Conservation (phyloP, 257 asterid species). For the Euphrasia confusa region DNA sequence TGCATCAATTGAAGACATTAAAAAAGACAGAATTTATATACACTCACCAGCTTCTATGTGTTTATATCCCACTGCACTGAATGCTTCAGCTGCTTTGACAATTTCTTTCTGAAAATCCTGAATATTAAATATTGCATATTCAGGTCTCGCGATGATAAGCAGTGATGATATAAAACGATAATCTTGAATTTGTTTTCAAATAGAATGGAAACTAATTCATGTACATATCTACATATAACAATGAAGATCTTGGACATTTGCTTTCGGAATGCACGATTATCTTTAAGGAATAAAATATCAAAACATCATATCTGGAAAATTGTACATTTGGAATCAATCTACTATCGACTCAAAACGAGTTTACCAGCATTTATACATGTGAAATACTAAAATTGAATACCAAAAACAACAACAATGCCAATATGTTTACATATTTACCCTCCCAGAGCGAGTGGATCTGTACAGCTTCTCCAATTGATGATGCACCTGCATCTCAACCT, state of each 20-base stretch:
- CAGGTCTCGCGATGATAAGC: background rate
- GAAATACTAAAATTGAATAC: too few relatives aligned
- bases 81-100: constrained; percentile 88
- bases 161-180: background rate
- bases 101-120: constrained; percentile 96
- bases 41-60: constrained; percentile 94
- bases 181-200: background rate
- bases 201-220: background rate
- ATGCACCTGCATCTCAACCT: constrained; percentile 85
- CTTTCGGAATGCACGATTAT: too few relatives aligned
- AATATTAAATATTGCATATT: background rate
- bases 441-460: constrained; percentile 82
- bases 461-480: constrained; percentile 82
- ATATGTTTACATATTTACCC: constrained; percentile 43
- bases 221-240: too few relatives aligned
- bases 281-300: too few relatives aligned
- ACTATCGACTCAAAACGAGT: background rate
- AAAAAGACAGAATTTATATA: constrained; percentile 22
- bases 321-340: background rate
- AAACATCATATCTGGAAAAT: too few relatives aligned
- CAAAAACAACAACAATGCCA: background rate
- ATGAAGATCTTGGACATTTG: background rate
- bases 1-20: constrained; percentile 8
- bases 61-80: constrained; percentile 80
- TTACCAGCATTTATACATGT: background rate